Base-by-base conservation (phyloP, 257 asterid genomes). In the Knoxia roxburghii region DNA sequence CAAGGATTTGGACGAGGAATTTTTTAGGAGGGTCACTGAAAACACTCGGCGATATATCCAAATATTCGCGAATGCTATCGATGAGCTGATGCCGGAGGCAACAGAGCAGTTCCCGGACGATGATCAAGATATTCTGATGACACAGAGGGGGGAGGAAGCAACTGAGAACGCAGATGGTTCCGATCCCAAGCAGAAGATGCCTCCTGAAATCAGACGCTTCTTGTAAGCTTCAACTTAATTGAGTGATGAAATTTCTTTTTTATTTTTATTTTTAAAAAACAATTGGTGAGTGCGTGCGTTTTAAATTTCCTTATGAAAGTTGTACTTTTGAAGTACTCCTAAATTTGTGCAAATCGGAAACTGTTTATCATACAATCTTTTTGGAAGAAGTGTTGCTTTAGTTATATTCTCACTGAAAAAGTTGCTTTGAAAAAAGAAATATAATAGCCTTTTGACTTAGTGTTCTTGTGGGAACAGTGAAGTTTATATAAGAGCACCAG, bases 61-160 rank as follows among this genome's bases (percentile, higher is more conserved):
- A 43, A 73, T 94, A 64, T 87, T 90, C 79, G 79, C 99, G 1
- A 82, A 78, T 76, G 96, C 97, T 12, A 84, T 90, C 62, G 99
- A 94, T 64, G 96, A 87, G 75, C 81, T 94, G n/a, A 75, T 90
- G 89, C 99, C 99, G 0, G 95, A 87, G 69, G 89, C 97, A 13
- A 90, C 95, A 0, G 99, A 94, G 82, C 88, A 80, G 54, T 82
- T 85, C 65, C 84, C 82, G n/a, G 97, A 93, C 0, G 99, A 93
- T 29, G 99, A 93, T 45, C 83, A 79, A 66, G 96, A 90, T 69
- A 81, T 90, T 67, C 75, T 90, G 71, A 88, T 88, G 97, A 85
- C 93, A 3, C 97, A 94, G 72, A 87, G 97, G 75, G 75, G 77
- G 2, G 89, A 82, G 59, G 95, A 90, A 59, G 80, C 79, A 77